These are phyloP conservation scores for Hanseniaspora gamundiae DNA, from an alignment of 1,139 yeast species.

Conservation along the genomic window DNA sequence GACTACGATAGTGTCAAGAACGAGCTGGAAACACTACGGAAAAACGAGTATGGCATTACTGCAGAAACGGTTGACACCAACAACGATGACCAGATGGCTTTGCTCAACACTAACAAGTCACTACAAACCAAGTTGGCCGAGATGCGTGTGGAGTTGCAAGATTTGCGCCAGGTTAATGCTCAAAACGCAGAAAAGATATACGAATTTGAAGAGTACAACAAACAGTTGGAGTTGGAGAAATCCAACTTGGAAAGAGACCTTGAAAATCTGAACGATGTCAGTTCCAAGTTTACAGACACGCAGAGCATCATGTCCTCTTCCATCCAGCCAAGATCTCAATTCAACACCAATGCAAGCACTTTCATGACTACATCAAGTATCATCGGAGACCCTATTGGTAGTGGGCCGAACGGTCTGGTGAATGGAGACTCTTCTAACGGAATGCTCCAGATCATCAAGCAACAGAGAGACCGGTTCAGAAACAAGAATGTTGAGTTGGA, in stretches of 20 bases:
- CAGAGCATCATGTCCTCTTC: constrained; percentile 56
- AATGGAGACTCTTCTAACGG: constrained; percentile 30
- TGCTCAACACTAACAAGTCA: constrained; percentile 31
- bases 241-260: constrained; percentile 67
- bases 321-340: constrained; percentile 24
- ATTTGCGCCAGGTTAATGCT: constrained; percentile 16
- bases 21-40: constrained; percentile 60
- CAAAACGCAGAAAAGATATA: background rate
- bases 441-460: constrained; percentile 77
- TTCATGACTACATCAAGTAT: constrained; percentile 40
- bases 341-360: constrained; percentile 20
- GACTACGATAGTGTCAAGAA: constrained; percentile 72
- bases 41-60: constrained; percentile 51
- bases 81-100: constrained; percentile 27
- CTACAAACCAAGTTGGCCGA: constrained; percentile 28
- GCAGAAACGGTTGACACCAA: constrained; percentile 26
- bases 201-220: constrained; percentile 14
- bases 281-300: constrained; percentile 37
- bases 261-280: constrained; percentile 33
- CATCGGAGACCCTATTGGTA: constrained; percentile 27
- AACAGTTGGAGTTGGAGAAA: constrained; percentile 26
- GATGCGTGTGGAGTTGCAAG: constrained; percentile 21
- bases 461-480: constrained; percentile 88
- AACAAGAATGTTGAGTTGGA: constrained; percentile 72
- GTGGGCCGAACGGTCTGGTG: background rate